These are phyloP conservation scores for Candida krabiensis DNA, from an alignment of 805 yeast species.

Conservation along the genomic window DNA sequence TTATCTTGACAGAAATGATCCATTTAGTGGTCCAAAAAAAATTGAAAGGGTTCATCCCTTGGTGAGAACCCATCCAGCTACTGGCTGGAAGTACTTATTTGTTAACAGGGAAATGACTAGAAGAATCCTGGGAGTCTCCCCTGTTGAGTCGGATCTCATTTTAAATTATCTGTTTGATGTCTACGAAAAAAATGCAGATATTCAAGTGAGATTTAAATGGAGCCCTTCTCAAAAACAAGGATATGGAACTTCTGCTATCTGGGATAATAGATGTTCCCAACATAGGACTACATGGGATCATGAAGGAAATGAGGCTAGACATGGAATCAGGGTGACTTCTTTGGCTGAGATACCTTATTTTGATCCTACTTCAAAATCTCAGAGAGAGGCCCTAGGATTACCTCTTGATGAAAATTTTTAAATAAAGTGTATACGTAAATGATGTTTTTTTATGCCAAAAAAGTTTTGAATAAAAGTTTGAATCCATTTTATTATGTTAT, in stretches of 20 bases:
- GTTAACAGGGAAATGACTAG: slow-evolving; percentile 52
- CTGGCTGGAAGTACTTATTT: slow-evolving; percentile 60
- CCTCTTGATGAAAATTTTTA: slow-evolving; percentile 12
- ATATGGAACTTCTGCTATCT: slow-evolving; percentile 45
- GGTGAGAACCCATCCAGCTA: slow-evolving; percentile 64
- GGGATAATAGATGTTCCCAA: slow-evolving; percentile 49
- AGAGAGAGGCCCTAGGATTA: slow-evolving; percentile 51
- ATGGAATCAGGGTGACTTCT: slow-evolving; percentile 54
- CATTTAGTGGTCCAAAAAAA: slow-evolving; percentile 45
- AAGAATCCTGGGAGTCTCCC: slow-evolving; percentile 52
- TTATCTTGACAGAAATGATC: slow-evolving; percentile 41
- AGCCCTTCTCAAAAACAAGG: slow-evolving; percentile 39
- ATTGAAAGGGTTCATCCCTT: slow-evolving; percentile 60
- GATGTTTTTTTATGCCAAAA: no score
- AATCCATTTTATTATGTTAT: no score
- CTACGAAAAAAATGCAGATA: slow-evolving; percentile 51
- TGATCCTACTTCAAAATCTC: slow-evolving; percentile 50
- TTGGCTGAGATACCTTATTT: slow-evolving; percentile 55
- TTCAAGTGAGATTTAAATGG: slow-evolving; percentile 56
- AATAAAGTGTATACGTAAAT: no score
- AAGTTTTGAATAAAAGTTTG: no score
- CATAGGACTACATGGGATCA: slow-evolving; percentile 48
- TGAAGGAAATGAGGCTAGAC: slow-evolving; percentile 42
- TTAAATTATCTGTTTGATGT: slow-evolving; percentile 43
- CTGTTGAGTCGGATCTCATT: slow-evolving; percentile 49